A percentile compares a stretch with the other conserved stretches of the same genome.
phyloP scores from a whole-genome alignment of 371 early-diverging fungal genomes.

The Mortierella sp. region DNA sequence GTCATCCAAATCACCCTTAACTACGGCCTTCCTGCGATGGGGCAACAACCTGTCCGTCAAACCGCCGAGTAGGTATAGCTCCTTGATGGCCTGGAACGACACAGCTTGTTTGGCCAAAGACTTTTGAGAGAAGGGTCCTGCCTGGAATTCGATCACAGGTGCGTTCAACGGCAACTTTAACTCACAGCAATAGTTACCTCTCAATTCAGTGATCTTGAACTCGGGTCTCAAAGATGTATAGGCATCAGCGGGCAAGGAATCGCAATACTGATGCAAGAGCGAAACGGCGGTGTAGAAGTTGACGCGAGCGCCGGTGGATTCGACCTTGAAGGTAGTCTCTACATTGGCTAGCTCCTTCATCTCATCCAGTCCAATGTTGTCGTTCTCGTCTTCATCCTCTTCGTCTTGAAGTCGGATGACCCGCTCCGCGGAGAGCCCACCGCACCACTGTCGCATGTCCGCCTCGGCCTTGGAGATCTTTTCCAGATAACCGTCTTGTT shows the following conservation, averaged over 20 bases:
- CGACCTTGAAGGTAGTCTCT: slow-evolving; percentile 15
- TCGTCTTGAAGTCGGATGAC: not conserved
- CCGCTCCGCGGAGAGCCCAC: slow-evolving; percentile 15
- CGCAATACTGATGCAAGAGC: slow-evolving; percentile 24
- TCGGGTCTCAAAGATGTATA: slow-evolving; percentile 19
- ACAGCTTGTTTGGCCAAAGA: slow-evolving; percentile 77
- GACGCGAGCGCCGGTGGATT: slow-evolving; percentile 32
- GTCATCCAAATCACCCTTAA: not conserved
- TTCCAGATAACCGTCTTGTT: slow-evolving; percentile 58
- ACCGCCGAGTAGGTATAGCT: slow-evolving; percentile 74
- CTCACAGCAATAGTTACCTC: slow-evolving; percentile 51
- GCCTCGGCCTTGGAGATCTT: slow-evolving; percentile 64
- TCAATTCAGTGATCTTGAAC: not conserved
- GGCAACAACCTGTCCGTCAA: slow-evolving; percentile 55
- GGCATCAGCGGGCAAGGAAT: slow-evolving; percentile 22
- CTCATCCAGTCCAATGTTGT: not conserved
- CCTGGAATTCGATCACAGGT: slow-evolving; percentile 67
- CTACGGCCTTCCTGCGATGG: not conserved
- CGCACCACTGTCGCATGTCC: slow-evolving; percentile 69
- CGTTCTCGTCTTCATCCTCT: slow-evolving; percentile 12
- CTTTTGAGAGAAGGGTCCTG: slow-evolving; percentile 70
- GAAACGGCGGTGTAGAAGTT: slow-evolving; percentile 8
- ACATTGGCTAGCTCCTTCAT: slow-evolving; percentile 22
- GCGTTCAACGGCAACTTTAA: slow-evolving; percentile 78
- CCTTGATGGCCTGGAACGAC: slow-evolving; percentile 76